These are phyloP conservation scores for Globisporangium spiculum DNA, from an alignment of 352 stramenopile genomes.

Conservation along the genomic window DNA sequence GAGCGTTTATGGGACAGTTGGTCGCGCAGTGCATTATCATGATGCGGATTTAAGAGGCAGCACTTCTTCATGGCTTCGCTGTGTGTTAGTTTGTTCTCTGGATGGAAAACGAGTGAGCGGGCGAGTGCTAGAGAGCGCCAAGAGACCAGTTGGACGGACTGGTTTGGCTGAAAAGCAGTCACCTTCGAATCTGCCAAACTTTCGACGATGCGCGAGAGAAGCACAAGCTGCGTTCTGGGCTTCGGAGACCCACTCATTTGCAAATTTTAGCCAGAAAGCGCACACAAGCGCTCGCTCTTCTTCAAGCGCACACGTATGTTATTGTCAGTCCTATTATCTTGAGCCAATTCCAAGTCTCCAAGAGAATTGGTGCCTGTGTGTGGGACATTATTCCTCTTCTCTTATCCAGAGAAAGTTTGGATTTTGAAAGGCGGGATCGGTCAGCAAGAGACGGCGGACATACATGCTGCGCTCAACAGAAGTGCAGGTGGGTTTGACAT, in stretches of 20 bases:
- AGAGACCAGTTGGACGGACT: neutral
- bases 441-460: neutral
- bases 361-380: neutral
- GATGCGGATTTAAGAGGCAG: neutral
- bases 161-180: neutral
- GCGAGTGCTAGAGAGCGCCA: neutral
- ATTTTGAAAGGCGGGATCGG: neutral
- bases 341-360: neutral
- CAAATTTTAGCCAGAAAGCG: neutral
- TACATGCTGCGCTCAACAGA: neutral
- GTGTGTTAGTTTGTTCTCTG: neutral
- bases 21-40: neutral
- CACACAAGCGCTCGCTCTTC: neutral
- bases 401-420: neutral
- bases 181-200: neutral
- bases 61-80: neutral
- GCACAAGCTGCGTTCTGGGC: neutral
- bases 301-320: neutral
- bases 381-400: neutral
- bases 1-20: neutral
- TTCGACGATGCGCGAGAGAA: neutral
- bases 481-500: neutral
- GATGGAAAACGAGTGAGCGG: neutral
- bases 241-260: neutral
- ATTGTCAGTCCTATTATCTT: neutral